A percentile compares a stretch with the other conserved stretches of the same genome.
Evolutionary conservation across 2,329 filamentous ascomycete species (phyloP).

Genomic region (Akanthomyces uredinophilus): DNA sequence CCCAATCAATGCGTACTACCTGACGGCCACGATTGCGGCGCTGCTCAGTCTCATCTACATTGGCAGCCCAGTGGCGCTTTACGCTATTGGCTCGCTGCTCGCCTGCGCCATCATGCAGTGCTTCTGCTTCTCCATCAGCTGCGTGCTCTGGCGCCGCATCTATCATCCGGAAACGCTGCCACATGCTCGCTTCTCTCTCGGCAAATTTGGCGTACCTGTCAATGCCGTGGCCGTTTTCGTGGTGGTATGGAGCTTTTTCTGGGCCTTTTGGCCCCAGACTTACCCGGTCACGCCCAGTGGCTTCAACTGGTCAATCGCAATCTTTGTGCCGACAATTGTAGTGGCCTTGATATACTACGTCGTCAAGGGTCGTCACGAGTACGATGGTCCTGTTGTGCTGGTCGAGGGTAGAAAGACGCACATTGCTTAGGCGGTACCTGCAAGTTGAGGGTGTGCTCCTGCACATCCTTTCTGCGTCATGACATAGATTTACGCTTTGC

Average conservation of each 20-base stretch:
- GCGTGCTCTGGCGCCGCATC: slow-evolving; percentile 16
- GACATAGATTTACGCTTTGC: not conserved
- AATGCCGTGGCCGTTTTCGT: slow-evolving; percentile 11
- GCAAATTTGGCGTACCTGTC: slow-evolving; percentile 14
- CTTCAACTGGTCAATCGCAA: slow-evolving; percentile 16
- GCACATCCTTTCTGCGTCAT: not conserved
- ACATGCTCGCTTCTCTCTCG: slow-evolving; percentile 14
- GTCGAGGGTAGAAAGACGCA: slow-evolving; percentile 14
- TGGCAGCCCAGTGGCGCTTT: slow-evolving; percentile 17
- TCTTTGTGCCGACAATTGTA: slow-evolving; percentile 12
- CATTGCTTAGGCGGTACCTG: not conserved
- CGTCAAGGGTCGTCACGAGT: slow-evolving; percentile 6
- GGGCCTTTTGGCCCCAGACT: slow-evolving; percentile 17
- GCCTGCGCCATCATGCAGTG: slow-evolving; percentile 16
- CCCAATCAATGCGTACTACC: slow-evolving; percentile 14
- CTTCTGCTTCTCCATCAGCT: slow-evolving; percentile 16
- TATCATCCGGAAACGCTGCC: slow-evolving; percentile 16
- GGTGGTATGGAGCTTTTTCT: slow-evolving; percentile 16
- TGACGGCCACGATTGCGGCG: slow-evolving; percentile 6
- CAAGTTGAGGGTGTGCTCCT: not conserved
- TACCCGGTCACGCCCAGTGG: slow-evolving; percentile 14
- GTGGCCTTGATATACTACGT: slow-evolving; percentile 15
- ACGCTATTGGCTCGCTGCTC: slow-evolving; percentile 16
- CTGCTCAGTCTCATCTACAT: slow-evolving; percentile 16
- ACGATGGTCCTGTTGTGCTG: slow-evolving; percentile 14